phyloP scores from a whole-genome alignment of 1,284 basidiomycete genomes.

The Sanghuangporus baumii region DNA sequence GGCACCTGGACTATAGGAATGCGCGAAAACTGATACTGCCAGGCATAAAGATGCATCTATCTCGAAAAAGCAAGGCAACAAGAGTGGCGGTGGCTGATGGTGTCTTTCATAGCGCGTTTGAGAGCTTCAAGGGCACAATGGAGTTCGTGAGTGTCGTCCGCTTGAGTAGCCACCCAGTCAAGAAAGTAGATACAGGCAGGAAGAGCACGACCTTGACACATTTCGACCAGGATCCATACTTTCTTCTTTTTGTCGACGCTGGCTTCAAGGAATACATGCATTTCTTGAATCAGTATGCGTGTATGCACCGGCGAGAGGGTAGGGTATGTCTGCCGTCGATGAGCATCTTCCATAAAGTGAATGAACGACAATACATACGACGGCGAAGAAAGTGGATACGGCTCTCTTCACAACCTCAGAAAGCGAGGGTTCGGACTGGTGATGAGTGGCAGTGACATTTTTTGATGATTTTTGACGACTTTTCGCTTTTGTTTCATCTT shows the following conservation, averaged over 20 bases:
- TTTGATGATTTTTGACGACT: neutral
- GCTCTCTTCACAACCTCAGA: neutral
- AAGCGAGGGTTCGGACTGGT: neutral
- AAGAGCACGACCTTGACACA: neutral
- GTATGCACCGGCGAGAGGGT: neutral
- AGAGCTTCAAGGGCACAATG: neutral
- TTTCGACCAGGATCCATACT: neutral
- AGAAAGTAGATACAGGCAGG: neutral
- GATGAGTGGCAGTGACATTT: neutral
- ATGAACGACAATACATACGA: neutral
- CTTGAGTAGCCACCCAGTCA: slow-evolving; percentile 1
- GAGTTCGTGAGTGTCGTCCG: neutral
- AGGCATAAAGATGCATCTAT: neutral
- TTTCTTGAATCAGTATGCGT: neutral
- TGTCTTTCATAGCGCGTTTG: neutral
- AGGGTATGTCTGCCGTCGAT: neutral
- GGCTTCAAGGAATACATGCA: neutral
- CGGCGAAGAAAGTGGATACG: neutral
- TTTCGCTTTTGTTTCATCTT: slow-evolving; percentile 1
- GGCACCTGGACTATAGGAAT: too few species aligned
- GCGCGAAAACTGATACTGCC: neutral
- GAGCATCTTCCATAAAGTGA: neutral
- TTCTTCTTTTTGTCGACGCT: neutral
- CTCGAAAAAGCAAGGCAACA: neutral
- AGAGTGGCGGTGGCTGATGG: neutral